phyloP scores from a whole-genome alignment of 2,329 filamentous ascomycete genomes.

The Epichloe amarillans region DNA sequence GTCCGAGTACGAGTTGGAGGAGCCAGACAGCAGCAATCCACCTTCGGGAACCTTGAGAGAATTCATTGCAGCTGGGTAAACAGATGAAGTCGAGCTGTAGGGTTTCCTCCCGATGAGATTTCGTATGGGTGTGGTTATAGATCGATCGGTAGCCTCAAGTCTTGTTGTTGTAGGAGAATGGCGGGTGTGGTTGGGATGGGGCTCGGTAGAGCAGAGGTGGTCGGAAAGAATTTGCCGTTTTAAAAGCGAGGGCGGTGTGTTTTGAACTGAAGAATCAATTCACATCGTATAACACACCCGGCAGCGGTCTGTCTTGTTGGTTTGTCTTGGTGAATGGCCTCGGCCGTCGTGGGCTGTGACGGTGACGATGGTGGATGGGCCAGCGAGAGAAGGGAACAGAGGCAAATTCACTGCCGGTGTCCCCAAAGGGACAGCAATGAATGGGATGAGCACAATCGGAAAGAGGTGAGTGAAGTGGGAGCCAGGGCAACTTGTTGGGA shows the following conservation, averaged over 20 bases:
- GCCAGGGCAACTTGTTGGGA: constrained; percentile 9
- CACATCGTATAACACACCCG: not conserved
- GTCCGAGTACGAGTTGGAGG: constrained; percentile 27
- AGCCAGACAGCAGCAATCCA: constrained; percentile 43
- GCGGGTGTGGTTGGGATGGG: not conserved
- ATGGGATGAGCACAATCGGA: constrained; percentile 8
- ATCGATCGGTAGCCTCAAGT: not conserved
- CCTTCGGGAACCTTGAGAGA: constrained; percentile 42
- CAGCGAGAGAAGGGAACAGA: constrained; percentile 6
- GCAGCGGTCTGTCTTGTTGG: constrained; percentile 5
- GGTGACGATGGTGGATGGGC: not conserved
- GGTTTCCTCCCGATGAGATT: not conserved
- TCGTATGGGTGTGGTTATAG: not conserved
- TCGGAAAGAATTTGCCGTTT: not conserved
- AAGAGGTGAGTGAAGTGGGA: constrained; percentile 2
- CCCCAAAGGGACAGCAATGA: constrained; percentile 12
- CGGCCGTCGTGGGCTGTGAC: not conserved
- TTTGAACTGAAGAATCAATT: not conserved
- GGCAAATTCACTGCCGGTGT: constrained; percentile 9
- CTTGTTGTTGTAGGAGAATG: not conserved
- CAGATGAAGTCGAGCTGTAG: not conserved
- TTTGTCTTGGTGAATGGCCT: constrained; percentile 1
- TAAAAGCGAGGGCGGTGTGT: not conserved
- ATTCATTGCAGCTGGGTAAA: constrained; percentile 27
- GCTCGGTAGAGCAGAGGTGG: not conserved